These are phyloP conservation scores for Lepidium sativum DNA, from an alignment of 345 rosid species.

Conservation along the genomic window DNA sequence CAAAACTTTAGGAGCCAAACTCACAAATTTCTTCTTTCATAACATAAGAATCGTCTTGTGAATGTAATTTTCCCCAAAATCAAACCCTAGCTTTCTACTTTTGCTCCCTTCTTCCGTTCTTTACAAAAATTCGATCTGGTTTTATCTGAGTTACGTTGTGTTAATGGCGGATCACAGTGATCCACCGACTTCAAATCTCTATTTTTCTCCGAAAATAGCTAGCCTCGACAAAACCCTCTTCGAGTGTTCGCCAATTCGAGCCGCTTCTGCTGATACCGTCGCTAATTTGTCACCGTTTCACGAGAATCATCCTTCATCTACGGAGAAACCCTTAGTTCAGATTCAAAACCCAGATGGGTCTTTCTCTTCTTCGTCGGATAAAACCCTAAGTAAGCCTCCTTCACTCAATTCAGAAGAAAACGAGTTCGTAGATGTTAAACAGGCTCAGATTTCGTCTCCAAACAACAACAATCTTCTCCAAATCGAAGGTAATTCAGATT, in stretches of 20 bases:
- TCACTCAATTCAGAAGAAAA: not conserved
- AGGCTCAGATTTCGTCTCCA: not conserved
- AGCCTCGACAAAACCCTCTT: conserved; percentile 12
- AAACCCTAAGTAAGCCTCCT: conserved; percentile 2
- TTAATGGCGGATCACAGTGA: conserved; percentile 5
- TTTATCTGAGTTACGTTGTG: not conserved
- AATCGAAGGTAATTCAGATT: not conserved
- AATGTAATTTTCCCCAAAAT: not conserved
- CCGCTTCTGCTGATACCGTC: conserved; percentile 6
- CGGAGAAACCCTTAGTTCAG: not conserved
- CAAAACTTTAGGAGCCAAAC: conserved; percentile 8
- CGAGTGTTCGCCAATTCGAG: conserved; percentile 4
- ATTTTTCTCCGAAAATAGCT: not conserved
- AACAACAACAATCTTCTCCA: not conserved
- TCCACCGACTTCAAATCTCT: not conserved
- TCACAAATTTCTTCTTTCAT: not conserved
- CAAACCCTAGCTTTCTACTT: conserved; percentile 12
- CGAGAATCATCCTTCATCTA: conserved; percentile 4
- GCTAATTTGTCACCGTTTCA: conserved; percentile 6
- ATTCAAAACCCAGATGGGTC: not conserved
- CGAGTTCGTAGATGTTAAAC: not conserved
- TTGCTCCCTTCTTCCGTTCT: not conserved
- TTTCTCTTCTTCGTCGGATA: not conserved
- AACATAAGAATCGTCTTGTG: not conserved
- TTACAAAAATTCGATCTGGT: not conserved